phyloP scores from a whole-genome alignment of 2,329 filamentous ascomycete species.

The Fusarium vanettenii region DNA sequence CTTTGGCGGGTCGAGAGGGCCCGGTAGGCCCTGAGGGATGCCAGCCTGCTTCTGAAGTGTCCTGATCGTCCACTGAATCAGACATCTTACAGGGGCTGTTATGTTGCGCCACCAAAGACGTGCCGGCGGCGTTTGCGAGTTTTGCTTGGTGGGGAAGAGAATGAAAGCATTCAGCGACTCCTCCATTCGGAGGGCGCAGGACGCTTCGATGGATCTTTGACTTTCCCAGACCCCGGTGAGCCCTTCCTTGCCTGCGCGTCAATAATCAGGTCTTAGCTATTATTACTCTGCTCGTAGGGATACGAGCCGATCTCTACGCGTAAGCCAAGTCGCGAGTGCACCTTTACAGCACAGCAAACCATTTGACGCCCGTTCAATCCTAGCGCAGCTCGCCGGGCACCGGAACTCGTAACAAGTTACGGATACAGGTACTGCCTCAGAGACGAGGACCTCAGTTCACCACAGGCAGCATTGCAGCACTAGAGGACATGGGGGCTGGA shows the following conservation, averaged over 20 bases:
- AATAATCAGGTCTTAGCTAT: conserved; percentile 5
- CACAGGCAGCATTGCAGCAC: neutral
- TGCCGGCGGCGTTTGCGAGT: conserved; percentile 14
- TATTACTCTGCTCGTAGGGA: conserved; percentile 13
- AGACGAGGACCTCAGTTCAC: neutral
- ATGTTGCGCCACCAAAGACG: conserved; percentile 37
- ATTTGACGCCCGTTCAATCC: neutral
- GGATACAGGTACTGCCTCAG: neutral
- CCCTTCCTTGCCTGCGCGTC: conserved; percentile 1
- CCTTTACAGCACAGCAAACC: conserved; percentile 10
- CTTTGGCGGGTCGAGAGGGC: conserved; percentile 23
- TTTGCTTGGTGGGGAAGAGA: conserved; percentile 3
- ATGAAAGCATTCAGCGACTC: conserved; percentile 7
- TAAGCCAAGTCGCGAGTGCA: conserved; percentile 13
- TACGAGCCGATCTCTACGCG: conserved; percentile 24
- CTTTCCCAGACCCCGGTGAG: conserved; percentile 16
- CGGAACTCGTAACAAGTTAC: conserved; percentile 4
- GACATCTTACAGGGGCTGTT: conserved; percentile 37
- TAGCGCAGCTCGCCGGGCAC: conserved; percentile 3
- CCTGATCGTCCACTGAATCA: conserved; percentile 41
- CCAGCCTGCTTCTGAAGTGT: conserved; percentile 25
- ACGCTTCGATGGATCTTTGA: conserved; percentile 23
- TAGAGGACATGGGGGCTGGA: neutral
- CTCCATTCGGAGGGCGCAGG: neutral
- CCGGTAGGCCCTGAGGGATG: conserved; percentile 8